These are phyloP conservation scores for Lippia alba DNA, from an alignment of 305 asterid species.

Conservation along the genomic window DNA sequence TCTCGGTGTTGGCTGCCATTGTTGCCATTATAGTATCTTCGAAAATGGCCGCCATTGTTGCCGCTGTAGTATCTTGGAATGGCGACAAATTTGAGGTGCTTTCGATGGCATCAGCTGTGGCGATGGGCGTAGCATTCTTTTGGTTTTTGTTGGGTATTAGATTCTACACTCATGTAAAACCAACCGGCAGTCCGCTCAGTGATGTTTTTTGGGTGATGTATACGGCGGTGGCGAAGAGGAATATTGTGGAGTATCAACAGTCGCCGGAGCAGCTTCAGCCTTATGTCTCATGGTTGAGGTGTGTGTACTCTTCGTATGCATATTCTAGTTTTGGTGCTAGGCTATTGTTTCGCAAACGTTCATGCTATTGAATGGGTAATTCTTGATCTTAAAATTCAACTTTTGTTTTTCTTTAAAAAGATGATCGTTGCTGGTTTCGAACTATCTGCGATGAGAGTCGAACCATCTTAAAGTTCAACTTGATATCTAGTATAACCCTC, in stretches of 20 bases:
- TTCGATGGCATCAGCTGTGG: neutral
- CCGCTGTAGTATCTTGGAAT: too few species aligned
- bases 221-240: conserved; percentile 1
- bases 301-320: neutral
- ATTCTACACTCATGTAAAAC: neutral
- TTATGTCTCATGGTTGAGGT: conserved; percentile 33
- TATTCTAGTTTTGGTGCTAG: too few species aligned
- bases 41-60: neutral
- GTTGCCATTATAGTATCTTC: neutral
- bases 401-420: too few species aligned
- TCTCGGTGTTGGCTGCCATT: conserved; percentile 16
- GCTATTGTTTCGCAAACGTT: too few species aligned
- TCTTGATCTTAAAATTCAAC: too few species aligned
- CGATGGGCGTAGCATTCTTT: neutral
- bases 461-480: too few species aligned
- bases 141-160: conserved; percentile 22
- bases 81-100: neutral
- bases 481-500: too few species aligned
- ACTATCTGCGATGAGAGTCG: too few species aligned
- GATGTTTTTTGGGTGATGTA: neutral
- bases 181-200: neutral
- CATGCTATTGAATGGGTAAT: too few species aligned
- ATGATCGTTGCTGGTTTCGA: too few species aligned
- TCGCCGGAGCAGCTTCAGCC: conserved; percentile 13
- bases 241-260: neutral